Base-by-base conservation (phyloP, 208 protist genomes). In the Leishmania martiniquensis region DNA sequence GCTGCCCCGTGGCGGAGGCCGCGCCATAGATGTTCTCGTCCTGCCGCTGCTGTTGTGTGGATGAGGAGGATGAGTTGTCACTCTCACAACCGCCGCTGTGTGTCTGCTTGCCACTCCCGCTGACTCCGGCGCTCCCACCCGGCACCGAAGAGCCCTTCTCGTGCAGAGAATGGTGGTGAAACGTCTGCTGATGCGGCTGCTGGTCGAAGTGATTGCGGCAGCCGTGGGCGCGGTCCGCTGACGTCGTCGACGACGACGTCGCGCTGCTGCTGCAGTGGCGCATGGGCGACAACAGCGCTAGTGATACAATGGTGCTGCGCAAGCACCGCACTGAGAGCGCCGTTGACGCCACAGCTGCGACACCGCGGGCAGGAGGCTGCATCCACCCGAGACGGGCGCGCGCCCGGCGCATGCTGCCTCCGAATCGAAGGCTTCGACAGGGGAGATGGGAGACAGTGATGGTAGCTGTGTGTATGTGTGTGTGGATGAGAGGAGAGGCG, bases 121-220 rank as follows among this genome's bases (percentile, higher is more conserved):
- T 34, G 9, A 45, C 22, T 51, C 59, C 57, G n/a, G 22, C 20
- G 32, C 69, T 34, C 0, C 68, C 75, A 34, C 63, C 65, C 17
- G 80, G 70, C n/a, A 70, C 47, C 4, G 78, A 55, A 2, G 79
- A 79, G 2, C 87, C 87, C 59, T 89, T 89, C 37, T 87, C 84
- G 55, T 90, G 77, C 60, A 92, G 89, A 32, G 85, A 89, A 77
- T 87, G 88, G 17, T 68, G 66, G 77, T 92, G 80, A 65, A 84
- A 90, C 34, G 68, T n/a, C 55, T 80, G 47, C 17, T 81, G 84
- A n/a, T n/a, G n/a, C n/a, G n/a, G n/a, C 57, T 91, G 84, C 29
- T 77, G n/a, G 4, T 75, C 62, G 45, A 91, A 91, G 62, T 87
- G 87, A 7, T 82, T 63, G 71, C 78, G 85, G 70, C 47, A 45